A percentile compares a stretch with the other conserved stretches of the same genome.
These are phyloP conservation scores for Dothideomycetes sp. DNA, from an alignment of 2,329 filamentous ascomycete genomes.

Conservation along the genomic window DNA sequence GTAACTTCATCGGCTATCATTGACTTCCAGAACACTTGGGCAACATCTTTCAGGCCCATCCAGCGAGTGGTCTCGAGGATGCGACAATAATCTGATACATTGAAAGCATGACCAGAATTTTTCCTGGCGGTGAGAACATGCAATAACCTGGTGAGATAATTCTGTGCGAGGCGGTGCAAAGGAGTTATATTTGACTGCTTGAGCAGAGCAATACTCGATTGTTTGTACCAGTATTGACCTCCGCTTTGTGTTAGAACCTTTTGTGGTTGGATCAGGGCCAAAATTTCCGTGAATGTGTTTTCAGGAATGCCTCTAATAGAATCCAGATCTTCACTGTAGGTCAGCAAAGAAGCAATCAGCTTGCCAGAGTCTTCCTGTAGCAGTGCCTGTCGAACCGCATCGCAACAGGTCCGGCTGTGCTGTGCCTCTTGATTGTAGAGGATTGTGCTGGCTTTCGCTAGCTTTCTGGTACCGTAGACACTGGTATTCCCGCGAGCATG, in stretches of 20 bases:
- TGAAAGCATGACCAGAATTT: conserved; percentile 29
- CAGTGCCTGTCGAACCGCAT: not conserved
- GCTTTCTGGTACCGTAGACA: too few species aligned
- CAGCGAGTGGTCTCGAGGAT: conserved; percentile 44
- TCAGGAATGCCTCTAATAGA: conserved; percentile 38
- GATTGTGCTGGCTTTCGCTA: too few species aligned
- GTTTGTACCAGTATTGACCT: conserved; percentile 36
- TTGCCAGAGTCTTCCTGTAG: conserved; percentile 5
- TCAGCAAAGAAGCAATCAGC: not conserved
- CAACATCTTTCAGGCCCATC: conserved; percentile 37
- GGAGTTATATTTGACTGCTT: conserved; percentile 34
- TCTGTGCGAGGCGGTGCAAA: conserved; percentile 30
- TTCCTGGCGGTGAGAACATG: conserved; percentile 32
- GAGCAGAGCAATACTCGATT: conserved; percentile 42
- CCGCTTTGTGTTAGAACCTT: conserved; percentile 41
- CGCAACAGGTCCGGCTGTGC: not conserved
- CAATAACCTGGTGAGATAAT: conserved; percentile 31
- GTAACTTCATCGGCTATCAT: conserved; percentile 31
- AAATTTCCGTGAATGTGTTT: conserved; percentile 53
- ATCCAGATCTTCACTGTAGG: conserved; percentile 18
- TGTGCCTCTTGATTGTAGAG: too few species aligned
- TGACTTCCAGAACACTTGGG: conserved; percentile 38
- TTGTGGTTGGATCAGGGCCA: conserved; percentile 53
- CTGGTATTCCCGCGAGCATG: too few species aligned
- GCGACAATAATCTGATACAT: conserved; percentile 42